These are phyloP conservation scores for Heterotrichella gracilis DNA, from an alignment of 352 stramenopile genomes.

Conservation along the genomic window DNA sequence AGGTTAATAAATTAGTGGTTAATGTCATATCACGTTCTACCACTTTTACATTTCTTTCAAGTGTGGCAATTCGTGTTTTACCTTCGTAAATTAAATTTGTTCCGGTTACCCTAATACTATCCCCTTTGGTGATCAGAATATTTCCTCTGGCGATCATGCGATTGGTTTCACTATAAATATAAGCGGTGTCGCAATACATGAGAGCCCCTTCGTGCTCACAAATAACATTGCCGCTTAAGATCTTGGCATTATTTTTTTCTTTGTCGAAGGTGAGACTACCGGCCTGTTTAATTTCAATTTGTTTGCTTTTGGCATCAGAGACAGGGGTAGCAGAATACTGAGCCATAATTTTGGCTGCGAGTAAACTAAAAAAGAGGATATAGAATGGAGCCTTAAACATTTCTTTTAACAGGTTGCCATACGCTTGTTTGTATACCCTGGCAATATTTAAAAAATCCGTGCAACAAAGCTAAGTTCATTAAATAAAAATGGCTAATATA, in stretches of 20 bases:
- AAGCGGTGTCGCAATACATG: not conserved
- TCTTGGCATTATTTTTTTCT: slow-evolving; percentile 8
- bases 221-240: not conserved
- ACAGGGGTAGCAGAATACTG: too few relatives aligned
- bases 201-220: not conserved
- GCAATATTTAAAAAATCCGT: not conserved
- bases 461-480: not conserved
- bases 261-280: not conserved
- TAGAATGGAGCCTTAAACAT: not conserved
- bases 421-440: not conserved
- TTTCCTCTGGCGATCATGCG: not conserved
- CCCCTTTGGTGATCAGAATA: not conserved
- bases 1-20: not conserved
- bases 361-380: not conserved
- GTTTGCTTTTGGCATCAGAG: too few relatives aligned
- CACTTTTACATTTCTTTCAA: not conserved
- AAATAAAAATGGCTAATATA: slow-evolving; percentile 4
- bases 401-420: not conserved
- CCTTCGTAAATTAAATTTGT: not conserved
- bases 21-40: not conserved
- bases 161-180: not conserved
- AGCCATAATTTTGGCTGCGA: too few relatives aligned
- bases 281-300: not conserved
- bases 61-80: not conserved
- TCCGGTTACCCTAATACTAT: slow-evolving; percentile 1